Conservation (phyloP, 1,139 yeast genomes). For the Trichomonascaceae sp. region DNA sequence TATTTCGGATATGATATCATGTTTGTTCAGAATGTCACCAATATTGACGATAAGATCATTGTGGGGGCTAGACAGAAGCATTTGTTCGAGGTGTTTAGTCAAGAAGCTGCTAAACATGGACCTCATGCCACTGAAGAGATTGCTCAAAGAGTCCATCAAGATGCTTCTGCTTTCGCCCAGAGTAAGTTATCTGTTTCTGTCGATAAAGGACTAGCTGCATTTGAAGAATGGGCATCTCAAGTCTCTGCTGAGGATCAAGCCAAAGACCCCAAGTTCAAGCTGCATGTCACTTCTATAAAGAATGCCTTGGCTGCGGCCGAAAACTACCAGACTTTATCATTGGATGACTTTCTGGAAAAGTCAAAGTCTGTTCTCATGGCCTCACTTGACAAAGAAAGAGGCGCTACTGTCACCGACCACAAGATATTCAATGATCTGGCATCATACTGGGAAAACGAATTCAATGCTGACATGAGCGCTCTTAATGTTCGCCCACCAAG, state of each 20-base stretch:
- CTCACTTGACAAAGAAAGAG: conserved; percentile 61
- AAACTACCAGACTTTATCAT: conserved; percentile 20
- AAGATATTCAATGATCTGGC: conserved; percentile 76
- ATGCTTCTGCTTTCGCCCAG: conserved; percentile 44
- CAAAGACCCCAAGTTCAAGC: conserved; percentile 73
- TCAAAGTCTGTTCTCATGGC: conserved; percentile 74
- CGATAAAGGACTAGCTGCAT: conserved; percentile 31
- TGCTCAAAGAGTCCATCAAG: conserved; percentile 37
- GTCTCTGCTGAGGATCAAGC: conserved; percentile 47
- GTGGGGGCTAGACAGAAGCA: conserved; percentile 88
- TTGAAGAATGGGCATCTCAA: conserved; percentile 46
- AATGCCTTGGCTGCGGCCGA: conserved; percentile 41
- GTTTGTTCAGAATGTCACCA: conserved; percentile 95
- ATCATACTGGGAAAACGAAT: conserved; percentile 82
- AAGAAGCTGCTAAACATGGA: conserved; percentile 23
- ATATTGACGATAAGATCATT: conserved; percentile 94
- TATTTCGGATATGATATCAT: conserved; percentile 83
- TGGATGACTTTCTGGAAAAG: conserved; percentile 41
- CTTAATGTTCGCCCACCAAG: conserved; percentile 82
- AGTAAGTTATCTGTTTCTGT: conserved; percentile 46
- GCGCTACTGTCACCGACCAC: conserved; percentile 77
- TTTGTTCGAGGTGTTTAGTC: conserved; percentile 56
- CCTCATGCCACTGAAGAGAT: conserved; percentile 37
- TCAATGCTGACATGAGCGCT: conserved; percentile 75
- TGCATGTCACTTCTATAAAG: conserved; percentile 66